Evolutionary conservation across 139 green algal species (phyloP).

Genomic region (Picochlorum sp.): DNA sequence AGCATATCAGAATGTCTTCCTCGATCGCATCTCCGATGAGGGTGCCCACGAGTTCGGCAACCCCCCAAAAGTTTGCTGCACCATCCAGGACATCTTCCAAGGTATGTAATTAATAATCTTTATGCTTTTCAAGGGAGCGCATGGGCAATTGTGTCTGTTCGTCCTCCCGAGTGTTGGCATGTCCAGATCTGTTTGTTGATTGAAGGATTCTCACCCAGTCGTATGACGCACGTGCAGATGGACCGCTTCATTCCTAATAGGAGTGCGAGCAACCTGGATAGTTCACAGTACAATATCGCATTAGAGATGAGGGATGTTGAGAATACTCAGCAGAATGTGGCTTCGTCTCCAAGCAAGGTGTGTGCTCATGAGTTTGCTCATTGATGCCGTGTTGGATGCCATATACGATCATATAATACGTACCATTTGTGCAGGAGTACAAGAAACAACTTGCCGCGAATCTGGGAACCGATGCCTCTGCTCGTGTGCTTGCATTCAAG

Average conservation of each 20-base stretch:
- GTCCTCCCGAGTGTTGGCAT: too few relatives aligned
- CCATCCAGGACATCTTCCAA: constrained; percentile 27
- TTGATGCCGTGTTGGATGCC: neutral
- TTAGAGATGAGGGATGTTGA: constrained; percentile 57
- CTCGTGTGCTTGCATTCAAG: constrained; percentile 90
- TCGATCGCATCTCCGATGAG: constrained; percentile 12
- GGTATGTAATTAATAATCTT: neutral
- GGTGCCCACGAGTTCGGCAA: constrained; percentile 6
- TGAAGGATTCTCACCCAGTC: too few relatives aligned
- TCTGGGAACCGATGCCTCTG: constrained; percentile 30
- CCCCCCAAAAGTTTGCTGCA: constrained; percentile 23
- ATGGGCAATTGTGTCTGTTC: neutral
- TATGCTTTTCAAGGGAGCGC: neutral
- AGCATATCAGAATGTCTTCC: neutral
- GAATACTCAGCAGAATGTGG: constrained; percentile 21
- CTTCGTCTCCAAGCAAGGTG: constrained; percentile 50
- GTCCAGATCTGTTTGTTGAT: too few relatives aligned
- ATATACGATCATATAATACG: neutral
- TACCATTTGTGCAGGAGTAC: constrained; percentile 56
- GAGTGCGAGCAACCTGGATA: constrained; percentile 72
- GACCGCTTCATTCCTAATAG: constrained; percentile 92
- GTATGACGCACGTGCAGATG: constrained; percentile 38
- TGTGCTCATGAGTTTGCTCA: neutral
- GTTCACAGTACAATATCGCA: constrained; percentile 64
- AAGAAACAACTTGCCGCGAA: constrained; percentile 66